Conservation (phyloP, 495 filamentous ascomycete genomes). For the Aspergillus indologenus region DNA sequence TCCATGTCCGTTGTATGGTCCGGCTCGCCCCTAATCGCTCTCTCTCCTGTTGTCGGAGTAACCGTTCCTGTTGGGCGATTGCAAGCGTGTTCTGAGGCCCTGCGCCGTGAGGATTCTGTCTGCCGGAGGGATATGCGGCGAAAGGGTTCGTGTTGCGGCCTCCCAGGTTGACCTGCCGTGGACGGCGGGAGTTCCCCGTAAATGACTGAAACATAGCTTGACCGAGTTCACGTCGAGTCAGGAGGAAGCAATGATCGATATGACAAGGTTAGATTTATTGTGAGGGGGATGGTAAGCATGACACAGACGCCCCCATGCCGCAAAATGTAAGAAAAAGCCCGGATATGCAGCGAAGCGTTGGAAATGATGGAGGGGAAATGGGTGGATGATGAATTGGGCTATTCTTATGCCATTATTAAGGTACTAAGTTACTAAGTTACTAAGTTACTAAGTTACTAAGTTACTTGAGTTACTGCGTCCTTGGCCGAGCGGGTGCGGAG, state of each 20-base stretch:
- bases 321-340: constrained; percentile 14
- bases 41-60: constrained; percentile 76
- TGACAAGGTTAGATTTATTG: constrained; percentile 1
- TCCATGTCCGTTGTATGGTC: constrained; percentile 77
- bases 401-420: constrained; percentile 1
- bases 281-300: constrained; percentile 16
- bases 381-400: not conserved
- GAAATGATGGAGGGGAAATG: not conserved
- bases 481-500: not conserved
- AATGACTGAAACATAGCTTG: constrained; percentile 81
- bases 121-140: constrained; percentile 48
- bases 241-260: not conserved
- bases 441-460: too few relatives aligned
- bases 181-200: constrained; percentile 78
- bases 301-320: constrained; percentile 28
- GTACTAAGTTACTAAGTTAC: too few relatives aligned
- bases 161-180: constrained; percentile 90
- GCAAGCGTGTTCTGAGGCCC: constrained; percentile 75
- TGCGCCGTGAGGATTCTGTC: constrained; percentile 41
- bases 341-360: not conserved
- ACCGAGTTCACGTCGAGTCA: constrained; percentile 16
- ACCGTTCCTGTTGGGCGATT: constrained; percentile 79
- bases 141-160: constrained; percentile 79
- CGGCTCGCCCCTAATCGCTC: constrained; percentile 71
- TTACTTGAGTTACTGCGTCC: not conserved